Evolutionary conservation across 1,139 yeast genomes (phyloP), one percentile per base, ranked within the genome.

Genomic region (Chernovozyma sophiae-reginae): DNA sequence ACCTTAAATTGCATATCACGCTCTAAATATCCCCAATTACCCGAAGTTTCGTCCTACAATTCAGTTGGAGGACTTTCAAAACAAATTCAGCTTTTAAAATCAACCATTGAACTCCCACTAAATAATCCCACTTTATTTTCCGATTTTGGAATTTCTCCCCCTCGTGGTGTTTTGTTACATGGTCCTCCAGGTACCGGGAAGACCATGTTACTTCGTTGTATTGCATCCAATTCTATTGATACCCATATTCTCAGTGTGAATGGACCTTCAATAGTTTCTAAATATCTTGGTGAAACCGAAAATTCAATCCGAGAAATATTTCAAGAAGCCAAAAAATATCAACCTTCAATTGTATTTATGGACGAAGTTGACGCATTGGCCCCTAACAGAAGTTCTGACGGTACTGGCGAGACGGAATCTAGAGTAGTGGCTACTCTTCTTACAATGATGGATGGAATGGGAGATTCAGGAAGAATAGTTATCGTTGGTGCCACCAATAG

Each of bases 101-200:
- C 84, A 7, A 79, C 90, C 0, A 78, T 90, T 14, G 86, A 86
- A 42, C 68, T 90, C 3, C 97, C 99, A 0, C 67, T 92, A 27
- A 79, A 82, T 44, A 79, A 79, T 39, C 96, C 97, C 0, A 72
- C 75, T 3, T 62, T 87, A 26, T 92, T 89, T 50, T 70, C 81
- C 7, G 80, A 86, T 38, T 94, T 90, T 64, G 90, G 92, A n/a
- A 84, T 90, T 32, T 72, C 81, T 8, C 94, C 96, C 10, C 97
- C 97, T 2, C 70, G 96, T 39, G 98, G 98, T 3, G 72, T 94
- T 13, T 62, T 92, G 25, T 64, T 92, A 4, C 95, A 90, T 61
- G 99, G 99, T 0, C 96, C 97, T 2, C 95, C 97, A 2, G 99
- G 99, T 1, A 90, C 97, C 0, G 99, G 99, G 38, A 92, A 92